Evolutionary conservation across 768 basidiomycete species (phyloP).

Genomic region (Agrocybe praecox): DNA sequence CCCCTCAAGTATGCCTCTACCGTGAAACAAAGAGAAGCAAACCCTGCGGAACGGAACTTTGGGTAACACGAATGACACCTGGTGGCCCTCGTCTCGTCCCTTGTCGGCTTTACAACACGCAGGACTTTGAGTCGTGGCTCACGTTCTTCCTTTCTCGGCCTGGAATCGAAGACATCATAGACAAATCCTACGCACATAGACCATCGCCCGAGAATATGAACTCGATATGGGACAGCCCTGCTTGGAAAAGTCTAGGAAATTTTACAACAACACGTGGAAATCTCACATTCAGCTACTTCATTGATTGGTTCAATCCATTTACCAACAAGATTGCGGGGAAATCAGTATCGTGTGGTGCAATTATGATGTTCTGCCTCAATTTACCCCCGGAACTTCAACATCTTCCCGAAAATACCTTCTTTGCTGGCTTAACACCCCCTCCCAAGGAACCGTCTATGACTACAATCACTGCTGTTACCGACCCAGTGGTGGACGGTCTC

Average conservation of each 20-base stretch:
- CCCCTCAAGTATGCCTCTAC: slow-evolving; percentile 18
- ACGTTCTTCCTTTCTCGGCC: slow-evolving; percentile 24
- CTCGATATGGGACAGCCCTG: slow-evolving; percentile 28
- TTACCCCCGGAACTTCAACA: slow-evolving; percentile 29
- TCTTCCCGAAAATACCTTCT: slow-evolving; percentile 31
- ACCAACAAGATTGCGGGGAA: slow-evolving; percentile 28
- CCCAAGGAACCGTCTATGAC: slow-evolving; percentile 25
- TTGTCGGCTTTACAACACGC: slow-evolving; percentile 20
- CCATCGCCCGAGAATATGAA: slow-evolving; percentile 15
- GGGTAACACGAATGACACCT: slow-evolving; percentile 9
- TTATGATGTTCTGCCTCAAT: slow-evolving; percentile 35
- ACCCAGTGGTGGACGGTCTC: slow-evolving; percentile 13
- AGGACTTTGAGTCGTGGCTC: slow-evolving; percentile 29
- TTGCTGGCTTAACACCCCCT: slow-evolving; percentile 34
- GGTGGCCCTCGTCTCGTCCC: slow-evolving; percentile 21
- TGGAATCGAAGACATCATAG: slow-evolving; percentile 18
- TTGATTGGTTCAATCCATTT: slow-evolving; percentile 36
- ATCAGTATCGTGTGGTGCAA: slow-evolving; percentile 26
- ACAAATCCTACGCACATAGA: slow-evolving; percentile 12
- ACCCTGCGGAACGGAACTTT: slow-evolving; percentile 22
- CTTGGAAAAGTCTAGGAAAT: slow-evolving; percentile 19
- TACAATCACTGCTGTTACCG: slow-evolving; percentile 22
- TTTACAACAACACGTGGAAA: slow-evolving; percentile 14
- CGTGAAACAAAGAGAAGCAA: slow-evolving; percentile 17
- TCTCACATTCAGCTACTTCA: slow-evolving; percentile 27